Conservation (phyloP, 495 filamentous ascomycete genomes). For the Lepraria neglecta region DNA sequence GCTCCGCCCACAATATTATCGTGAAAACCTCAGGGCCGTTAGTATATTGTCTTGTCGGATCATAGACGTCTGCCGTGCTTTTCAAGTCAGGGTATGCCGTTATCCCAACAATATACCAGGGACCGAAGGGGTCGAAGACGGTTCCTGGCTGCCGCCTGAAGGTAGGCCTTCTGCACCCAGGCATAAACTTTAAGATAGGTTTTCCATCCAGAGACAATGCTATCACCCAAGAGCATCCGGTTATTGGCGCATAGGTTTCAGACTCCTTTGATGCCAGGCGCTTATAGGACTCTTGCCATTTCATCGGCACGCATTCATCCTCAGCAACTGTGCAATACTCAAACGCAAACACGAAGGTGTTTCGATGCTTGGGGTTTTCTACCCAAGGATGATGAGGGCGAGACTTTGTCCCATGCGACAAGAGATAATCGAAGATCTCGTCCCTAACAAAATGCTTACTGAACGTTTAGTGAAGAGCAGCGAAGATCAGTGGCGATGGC, state of each 20-base stretch:
- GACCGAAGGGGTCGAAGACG: constrained; percentile 43
- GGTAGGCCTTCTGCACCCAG: constrained; percentile 31
- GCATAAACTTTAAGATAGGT: constrained; percentile 32
- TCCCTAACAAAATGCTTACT: constrained; percentile 46
- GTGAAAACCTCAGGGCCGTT: constrained; percentile 50
- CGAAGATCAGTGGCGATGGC: constrained; percentile 46
- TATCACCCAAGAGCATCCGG: constrained; percentile 44
- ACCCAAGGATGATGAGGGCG: constrained; percentile 39
- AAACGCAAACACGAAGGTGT: constrained; percentile 49
- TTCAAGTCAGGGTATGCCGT: constrained; percentile 49
- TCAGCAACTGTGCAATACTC: constrained; percentile 50
- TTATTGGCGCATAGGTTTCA: constrained; percentile 41
- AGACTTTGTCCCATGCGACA: constrained; percentile 34
- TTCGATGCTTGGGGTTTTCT: constrained; percentile 33
- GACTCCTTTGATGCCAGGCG: constrained; percentile 24
- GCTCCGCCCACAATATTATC: constrained; percentile 43
- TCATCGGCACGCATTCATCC: constrained; percentile 39
- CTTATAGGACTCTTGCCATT: constrained; percentile 45
- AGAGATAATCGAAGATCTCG: constrained; percentile 43
- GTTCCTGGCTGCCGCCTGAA: constrained; percentile 33
- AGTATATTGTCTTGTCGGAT: constrained; percentile 41
- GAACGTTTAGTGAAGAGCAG: constrained; percentile 45
- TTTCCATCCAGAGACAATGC: constrained; percentile 43
- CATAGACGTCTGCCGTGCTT: constrained; percentile 40
- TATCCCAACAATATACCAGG: constrained; percentile 48